Base-by-base conservation (phyloP, 768 basidiomycete genomes). In the Termitomyces sp. region DNA sequence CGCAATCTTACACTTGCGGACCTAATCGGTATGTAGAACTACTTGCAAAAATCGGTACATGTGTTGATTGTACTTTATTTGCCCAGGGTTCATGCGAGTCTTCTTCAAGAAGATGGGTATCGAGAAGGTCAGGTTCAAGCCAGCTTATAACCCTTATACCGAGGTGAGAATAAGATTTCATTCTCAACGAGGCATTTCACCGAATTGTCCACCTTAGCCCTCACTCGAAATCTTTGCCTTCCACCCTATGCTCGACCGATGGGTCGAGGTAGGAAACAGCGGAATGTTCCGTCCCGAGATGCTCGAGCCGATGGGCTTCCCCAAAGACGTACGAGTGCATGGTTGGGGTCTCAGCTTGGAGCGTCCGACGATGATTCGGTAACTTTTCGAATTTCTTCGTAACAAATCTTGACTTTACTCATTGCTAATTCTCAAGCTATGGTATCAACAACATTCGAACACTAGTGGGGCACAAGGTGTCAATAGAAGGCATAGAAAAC, bases 271-370 rank as follows among this genome's bases (percentile, higher is more conserved):
- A 32, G 96, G 96, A 35, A 98, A 98, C 74, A 96, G 94, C 67
- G 97, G 97, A 23, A 96, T 99, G 91, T 99, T 99, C 86, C 85
- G 97, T 34, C 97, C 97, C 3, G 97, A 99, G 70, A 98, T 99
- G 96, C 78, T 99, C 32, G 94, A 94, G 69, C 94, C 97, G 7
- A 98, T 98, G 95, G 97, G 97, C 32, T 86, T 98, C 68, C 97
- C 97, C 0, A 89, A 91, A 61, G 94, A 94, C 66, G 94, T 98
- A 11, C 87, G 94, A 25, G 96, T 98, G 25, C 91, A 94, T 60
- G 97, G 97, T 17, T 99, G 95, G 93, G 97, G 97, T 46, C 82
- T 99, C 60, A 83, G 86, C 66, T 76, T 98, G 28, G 97, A 99
- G 75, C 77, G 97, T 59, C 97, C 97, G 17, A 98, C 97, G 0